Conservation (phyloP, 2,329 filamentous ascomycete genomes). For the Nakataea oryzae region DNA sequence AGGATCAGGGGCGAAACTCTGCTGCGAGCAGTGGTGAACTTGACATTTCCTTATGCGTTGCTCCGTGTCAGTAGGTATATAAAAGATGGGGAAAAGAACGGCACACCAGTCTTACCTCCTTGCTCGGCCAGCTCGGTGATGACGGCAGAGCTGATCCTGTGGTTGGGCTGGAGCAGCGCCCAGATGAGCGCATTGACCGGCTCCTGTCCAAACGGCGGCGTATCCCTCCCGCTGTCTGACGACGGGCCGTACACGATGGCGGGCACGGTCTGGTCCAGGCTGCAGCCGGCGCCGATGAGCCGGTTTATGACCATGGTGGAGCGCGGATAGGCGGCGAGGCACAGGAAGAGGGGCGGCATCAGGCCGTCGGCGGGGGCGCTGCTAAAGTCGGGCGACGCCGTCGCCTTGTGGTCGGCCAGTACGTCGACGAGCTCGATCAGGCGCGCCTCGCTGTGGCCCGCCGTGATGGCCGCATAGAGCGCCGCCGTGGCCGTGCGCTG, state of each 20-base stretch:
- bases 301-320: slow-evolving; percentile 38
- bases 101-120: slow-evolving; percentile 31
- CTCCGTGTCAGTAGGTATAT: background rate
- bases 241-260: slow-evolving; percentile 18
- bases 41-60: slow-evolving; percentile 10
- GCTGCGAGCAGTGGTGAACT: slow-evolving; percentile 12
- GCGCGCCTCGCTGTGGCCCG: slow-evolving; percentile 33
- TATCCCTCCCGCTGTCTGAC: slow-evolving; percentile 5
- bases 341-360: slow-evolving; percentile 41
- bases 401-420: slow-evolving; percentile 27
- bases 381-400: slow-evolving; percentile 10
- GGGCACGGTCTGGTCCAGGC: slow-evolving; percentile 41
- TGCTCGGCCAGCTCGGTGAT: slow-evolving; percentile 45
- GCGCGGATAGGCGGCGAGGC: slow-evolving; percentile 42
- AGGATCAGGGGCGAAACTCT: slow-evolving; percentile 13
- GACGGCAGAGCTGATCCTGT: slow-evolving; percentile 47
- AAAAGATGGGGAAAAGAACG: too few relatives aligned
- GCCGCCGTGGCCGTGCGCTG: slow-evolving; percentile 42
- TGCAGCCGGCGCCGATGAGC: slow-evolving; percentile 46
- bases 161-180: slow-evolving; percentile 52
- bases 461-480: slow-evolving; percentile 42
- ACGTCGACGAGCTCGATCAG: slow-evolving; percentile 37
- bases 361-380: slow-evolving; percentile 17
- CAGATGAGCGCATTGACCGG: slow-evolving; percentile 46
- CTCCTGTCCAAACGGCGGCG: slow-evolving; percentile 40